Percentiles rank a stretch among this genome's conserved stretches.
phyloP scores from a whole-genome alignment of 306 rosid species.

The Vigna trinervia region DNA sequence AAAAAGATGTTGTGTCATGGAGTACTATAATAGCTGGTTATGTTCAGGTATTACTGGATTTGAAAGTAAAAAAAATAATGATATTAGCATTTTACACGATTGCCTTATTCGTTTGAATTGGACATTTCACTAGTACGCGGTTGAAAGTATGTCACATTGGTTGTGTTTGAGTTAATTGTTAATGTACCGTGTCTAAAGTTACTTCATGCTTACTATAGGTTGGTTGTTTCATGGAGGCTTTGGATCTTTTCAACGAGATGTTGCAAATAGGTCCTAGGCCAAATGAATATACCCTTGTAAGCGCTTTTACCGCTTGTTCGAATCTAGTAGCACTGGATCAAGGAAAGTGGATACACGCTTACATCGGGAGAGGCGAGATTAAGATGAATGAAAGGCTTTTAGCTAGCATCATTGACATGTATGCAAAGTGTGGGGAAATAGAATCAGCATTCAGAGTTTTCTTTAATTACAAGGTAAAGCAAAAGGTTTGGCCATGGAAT shows the following conservation, averaged over 20 bases:
- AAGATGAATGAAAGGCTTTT: conserved; percentile 64
- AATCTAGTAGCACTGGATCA: conserved; percentile 74
- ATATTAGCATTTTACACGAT: neutral
- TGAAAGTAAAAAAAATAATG: conserved; percentile 4
- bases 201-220: conserved; percentile 45
- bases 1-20: conserved; percentile 71
- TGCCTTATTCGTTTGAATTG: conserved; percentile 20
- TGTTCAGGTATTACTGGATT: conserved; percentile 61
- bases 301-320: conserved; percentile 73
- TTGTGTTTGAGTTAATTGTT: conserved; percentile 5
- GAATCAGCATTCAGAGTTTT: conserved; percentile 64
- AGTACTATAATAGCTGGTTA: conserved; percentile 74
- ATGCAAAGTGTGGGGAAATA: conserved; percentile 74
- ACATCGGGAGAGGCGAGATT: conserved; percentile 56
- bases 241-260: conserved; percentile 73
- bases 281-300: conserved; percentile 68
- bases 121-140: neutral
- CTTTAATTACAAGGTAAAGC: conserved; percentile 40
- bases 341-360: conserved; percentile 77
- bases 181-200: conserved; percentile 22
- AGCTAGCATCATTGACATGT: conserved; percentile 67
- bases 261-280: conserved; percentile 58
- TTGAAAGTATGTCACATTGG: conserved; percentile 19
- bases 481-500: conserved; percentile 77
- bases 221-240: conserved; percentile 61